These are phyloP conservation scores for Cercophora newfieldiana DNA, from an alignment of 495 filamentous ascomycete species.

Conservation along the genomic window DNA sequence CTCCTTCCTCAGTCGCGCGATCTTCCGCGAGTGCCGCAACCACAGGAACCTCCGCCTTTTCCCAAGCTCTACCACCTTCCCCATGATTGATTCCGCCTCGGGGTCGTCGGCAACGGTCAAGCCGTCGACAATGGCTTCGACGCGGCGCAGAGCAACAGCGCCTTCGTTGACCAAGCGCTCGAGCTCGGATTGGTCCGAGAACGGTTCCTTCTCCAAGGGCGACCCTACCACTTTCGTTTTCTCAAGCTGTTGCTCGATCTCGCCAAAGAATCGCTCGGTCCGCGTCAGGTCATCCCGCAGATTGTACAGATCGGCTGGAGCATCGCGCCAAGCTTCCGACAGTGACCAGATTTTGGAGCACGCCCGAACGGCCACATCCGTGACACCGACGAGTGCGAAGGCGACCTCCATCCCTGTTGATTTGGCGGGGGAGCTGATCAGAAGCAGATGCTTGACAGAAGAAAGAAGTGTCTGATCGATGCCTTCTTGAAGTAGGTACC, in stretches of 20 bases:
- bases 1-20: not conserved
- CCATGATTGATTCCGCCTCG: not conserved
- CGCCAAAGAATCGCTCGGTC: conserved; percentile 3
- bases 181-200: not conserved
- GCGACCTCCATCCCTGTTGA: not conserved
- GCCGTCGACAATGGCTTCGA: not conserved
- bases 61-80: not conserved
- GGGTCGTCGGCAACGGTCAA: not conserved
- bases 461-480: too few relatives aligned
- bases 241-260: not conserved
- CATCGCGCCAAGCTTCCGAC: not conserved
- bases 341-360: not conserved
- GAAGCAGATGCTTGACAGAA: too few relatives aligned
- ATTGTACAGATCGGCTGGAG: not conserved
- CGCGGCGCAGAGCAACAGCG: not conserved
- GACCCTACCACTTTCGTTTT: not conserved
- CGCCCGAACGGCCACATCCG: not conserved
- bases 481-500: too few relatives aligned
- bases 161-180: not conserved
- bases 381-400: conserved; percentile 7
- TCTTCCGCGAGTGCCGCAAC: not conserved
- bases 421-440: too few relatives aligned
- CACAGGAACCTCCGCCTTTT: not conserved
- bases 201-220: not conserved
- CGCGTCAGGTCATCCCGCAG: not conserved